phyloP scores from a whole-genome alignment of 768 basidiomycete genomes.

The Lactarius indigo region DNA sequence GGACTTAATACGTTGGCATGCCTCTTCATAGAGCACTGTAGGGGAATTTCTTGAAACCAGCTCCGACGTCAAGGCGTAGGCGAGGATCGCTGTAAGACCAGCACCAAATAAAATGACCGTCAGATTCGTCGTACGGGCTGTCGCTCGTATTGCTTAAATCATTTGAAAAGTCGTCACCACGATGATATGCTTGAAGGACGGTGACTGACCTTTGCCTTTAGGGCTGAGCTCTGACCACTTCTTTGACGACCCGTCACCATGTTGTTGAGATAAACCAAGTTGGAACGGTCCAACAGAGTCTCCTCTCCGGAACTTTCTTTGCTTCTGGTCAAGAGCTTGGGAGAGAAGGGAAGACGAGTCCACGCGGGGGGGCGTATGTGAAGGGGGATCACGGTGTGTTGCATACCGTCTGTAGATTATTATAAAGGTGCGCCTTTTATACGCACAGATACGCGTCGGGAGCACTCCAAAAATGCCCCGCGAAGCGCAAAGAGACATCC shows the following conservation, averaged over 20 bases:
- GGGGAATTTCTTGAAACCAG: conserved; percentile 87
- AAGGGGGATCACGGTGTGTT: conserved; percentile 13
- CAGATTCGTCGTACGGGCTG: conserved; percentile 49
- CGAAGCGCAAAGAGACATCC: conserved; percentile 10
- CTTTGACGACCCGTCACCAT: conserved; percentile 53
- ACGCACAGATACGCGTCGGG: not conserved
- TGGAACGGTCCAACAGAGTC: conserved; percentile 77
- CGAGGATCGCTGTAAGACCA: conserved; percentile 68
- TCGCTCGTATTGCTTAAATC: conserved; percentile 46
- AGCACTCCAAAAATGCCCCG: not conserved
- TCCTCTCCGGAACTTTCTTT: conserved; percentile 38
- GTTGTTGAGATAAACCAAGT: conserved; percentile 60
- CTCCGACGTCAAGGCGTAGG: conserved; percentile 79
- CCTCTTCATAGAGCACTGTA: conserved; percentile 69
- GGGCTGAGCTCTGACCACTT: conserved; percentile 79
- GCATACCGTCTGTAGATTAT: conserved; percentile 13
- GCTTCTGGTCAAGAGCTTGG: conserved; percentile 61
- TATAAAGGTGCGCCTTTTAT: not conserved
- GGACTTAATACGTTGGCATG: conserved; percentile 47
- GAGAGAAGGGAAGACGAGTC: conserved; percentile 53
- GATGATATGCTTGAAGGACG: not conserved
- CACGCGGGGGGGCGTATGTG: conserved; percentile 20
- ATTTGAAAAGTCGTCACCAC: not conserved
- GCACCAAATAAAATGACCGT: conserved; percentile 70
- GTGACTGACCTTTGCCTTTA: conserved; percentile 62